A percentile compares a stretch with the other conserved stretches of the same genome.
Conservation (phyloP, 352 stramenopile species). For the Phytophthora multivora region DNA sequence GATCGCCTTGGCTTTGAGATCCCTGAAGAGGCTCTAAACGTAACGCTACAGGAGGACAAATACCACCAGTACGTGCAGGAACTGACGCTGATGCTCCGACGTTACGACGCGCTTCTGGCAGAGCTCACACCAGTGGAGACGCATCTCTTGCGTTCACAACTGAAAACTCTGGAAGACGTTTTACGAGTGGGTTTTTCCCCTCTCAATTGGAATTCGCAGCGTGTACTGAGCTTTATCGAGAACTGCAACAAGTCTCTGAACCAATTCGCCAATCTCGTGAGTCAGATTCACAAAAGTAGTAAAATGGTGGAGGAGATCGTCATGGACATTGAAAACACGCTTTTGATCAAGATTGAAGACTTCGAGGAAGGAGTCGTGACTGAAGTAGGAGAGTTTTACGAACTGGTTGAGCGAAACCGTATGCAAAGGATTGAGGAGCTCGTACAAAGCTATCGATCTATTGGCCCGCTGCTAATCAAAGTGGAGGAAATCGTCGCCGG, state of each 20-base stretch:
- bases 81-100: slow-evolving; percentile 90
- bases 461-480: slow-evolving; percentile 94
- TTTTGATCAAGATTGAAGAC: slow-evolving; percentile 93
- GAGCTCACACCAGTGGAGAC: slow-evolving; percentile 91
- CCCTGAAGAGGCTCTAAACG: slow-evolving; percentile 94
- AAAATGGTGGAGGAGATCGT: slow-evolving; percentile 97
- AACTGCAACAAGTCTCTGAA: slow-evolving; percentile 92
- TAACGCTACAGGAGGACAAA: slow-evolving; percentile 96
- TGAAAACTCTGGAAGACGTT: slow-evolving; percentile 89
- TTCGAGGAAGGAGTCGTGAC: slow-evolving; percentile 90
- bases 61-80: slow-evolving; percentile 95
- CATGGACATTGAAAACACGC: slow-evolving; percentile 86
- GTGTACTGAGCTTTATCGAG: slow-evolving; percentile 95
- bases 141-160: slow-evolving; percentile 86
- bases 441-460: slow-evolving; percentile 94
- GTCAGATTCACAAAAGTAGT: slow-evolving; percentile 95
- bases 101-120: slow-evolving; percentile 88
- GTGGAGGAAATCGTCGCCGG: slow-evolving; percentile 95
- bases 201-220: slow-evolving; percentile 97
- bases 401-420: slow-evolving; percentile 92
- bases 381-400: slow-evolving; percentile 94
- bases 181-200: slow-evolving; percentile 92
- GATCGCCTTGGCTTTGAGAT: slow-evolving; percentile 96
- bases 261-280: slow-evolving; percentile 93
- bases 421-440: slow-evolving; percentile 92